Base-by-base conservation (phyloP, 139 green algal species). In the Chlorella sp. region DNA sequence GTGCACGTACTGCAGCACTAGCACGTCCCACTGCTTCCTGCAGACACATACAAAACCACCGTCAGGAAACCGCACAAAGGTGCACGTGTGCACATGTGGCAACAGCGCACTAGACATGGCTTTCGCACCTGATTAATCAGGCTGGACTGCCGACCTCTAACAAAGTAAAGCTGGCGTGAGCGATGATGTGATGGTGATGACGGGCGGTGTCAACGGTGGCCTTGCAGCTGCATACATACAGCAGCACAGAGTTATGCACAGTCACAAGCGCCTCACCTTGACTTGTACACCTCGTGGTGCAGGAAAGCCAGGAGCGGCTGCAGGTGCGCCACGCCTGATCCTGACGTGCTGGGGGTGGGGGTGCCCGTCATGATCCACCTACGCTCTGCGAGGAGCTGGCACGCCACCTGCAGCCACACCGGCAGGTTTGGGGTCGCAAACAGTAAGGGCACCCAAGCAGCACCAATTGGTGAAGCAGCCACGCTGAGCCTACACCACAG, bases 281-380 rank as follows among this genome's bases (percentile, higher is more conserved):
- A 30, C 55, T 26, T 26, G 17, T 59, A 75, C 2, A 59, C 61
- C 29, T 68, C 23, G n/a, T 95, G 83, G 49, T 84, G 84, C 36
- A 99, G 83, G 70, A 99, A 97, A 6, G 79, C 75, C 31, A 99
- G 88, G 74, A 98, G 84, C n/a, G 95, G 94, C 67, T 96, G 91
- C 67, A 96, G 75, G 71, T 89, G 81, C 14, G 75, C 77, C 62
- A 77, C 67, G 74, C 74, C 74, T 34, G 72, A 76, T 30, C 42
- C 63, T 6, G 82, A 69, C 2, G 80, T 78, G 60, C 68, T 71
- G 42, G 83, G 82, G 0, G 82, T 84, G 49, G 93, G 93, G 17
- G 93, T 97, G 32, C 92, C 92, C 32, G 93, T 97, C 82, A 97
- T 93, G 33, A 96, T 79, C 93, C 95, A 98, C 5, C 93, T 77